Base-by-base conservation (phyloP, 306 rosid species). In the Dicorynia guianensis region DNA sequence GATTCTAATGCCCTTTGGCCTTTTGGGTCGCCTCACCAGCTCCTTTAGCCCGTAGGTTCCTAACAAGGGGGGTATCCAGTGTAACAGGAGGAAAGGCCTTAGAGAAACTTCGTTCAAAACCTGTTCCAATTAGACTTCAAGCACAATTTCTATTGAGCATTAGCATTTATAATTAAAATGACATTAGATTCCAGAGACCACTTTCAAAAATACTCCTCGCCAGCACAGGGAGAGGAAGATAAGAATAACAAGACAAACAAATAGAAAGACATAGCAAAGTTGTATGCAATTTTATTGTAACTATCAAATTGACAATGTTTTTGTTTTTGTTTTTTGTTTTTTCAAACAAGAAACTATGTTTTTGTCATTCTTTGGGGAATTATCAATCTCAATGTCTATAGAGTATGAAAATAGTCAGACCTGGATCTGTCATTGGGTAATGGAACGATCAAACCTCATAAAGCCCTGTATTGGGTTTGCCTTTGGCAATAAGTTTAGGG, bases 181-280 rank as follows among this genome's bases (percentile, higher is more conserved):
- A 52, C 11, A 3, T 6, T 62, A 62, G 63, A 68, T 62, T 35
- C 49, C 72, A 53, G 5, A 50, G 25, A 55, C 61, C 38, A 48
- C 49, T 33, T 19, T 67, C 61, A 13, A 44, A 25, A 53, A 62
- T 43, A 62, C 75, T 17, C 35, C 30, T 42, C 19, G 54, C 65
- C 67, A 14, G 63, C 34, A 50, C 30, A 11, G n/a, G 42, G 18
- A 42, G 33, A 58, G 39, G 40, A 14, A 10, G 13, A 65, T 38
- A 48, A 54, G 49, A 62, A 75, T 34, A 53, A 63, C 36, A 77
- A 71, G 60, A 46, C 19, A 48, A 74, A 40, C 42, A 47, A 20
- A 62, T 55, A 67, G 58, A 59, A 36, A 30, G 30, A 44, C 63
- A 7, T 25, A 48, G 25, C 76, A 19, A 75, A 50, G 67, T 52